Percentiles rank a stretch among this genome's conserved stretches.
These are phyloP conservation scores for Emericellopsis atlantica DNA, from an alignment of 2,329 filamentous ascomycete species.

Conservation along the genomic window DNA sequence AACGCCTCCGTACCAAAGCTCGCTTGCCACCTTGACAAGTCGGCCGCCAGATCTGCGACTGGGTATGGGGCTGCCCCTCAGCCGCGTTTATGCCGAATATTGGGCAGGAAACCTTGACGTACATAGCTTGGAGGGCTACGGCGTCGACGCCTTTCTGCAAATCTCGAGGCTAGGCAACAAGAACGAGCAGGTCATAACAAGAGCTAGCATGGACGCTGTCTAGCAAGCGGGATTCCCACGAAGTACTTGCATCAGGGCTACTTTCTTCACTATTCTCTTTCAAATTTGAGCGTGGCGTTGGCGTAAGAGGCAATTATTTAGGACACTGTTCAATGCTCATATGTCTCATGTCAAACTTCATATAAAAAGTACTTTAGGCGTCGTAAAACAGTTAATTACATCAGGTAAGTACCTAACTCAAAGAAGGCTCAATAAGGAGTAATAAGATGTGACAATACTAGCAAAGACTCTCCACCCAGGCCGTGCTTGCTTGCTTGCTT, in stretches of 20 bases:
- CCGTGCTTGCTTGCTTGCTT: neutral
- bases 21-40: slow-evolving; percentile 67
- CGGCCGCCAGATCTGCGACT: slow-evolving; percentile 77
- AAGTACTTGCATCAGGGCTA: neutral
- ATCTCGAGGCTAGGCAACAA: slow-evolving; percentile 96
- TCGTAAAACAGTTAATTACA: slow-evolving; percentile 23
- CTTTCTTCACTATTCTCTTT: neutral
- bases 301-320: too few species aligned
- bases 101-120: slow-evolving; percentile 90
- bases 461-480: slow-evolving; percentile 1
- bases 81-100: slow-evolving; percentile 90
- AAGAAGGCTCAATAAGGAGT: slow-evolving; percentile 14
- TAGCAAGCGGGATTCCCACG: slow-evolving; percentile 16
- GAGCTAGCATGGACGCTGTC: slow-evolving; percentile 67
- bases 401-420: slow-evolving; percentile 24
- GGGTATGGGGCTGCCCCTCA: slow-evolving; percentile 88
- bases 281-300: neutral
- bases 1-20: slow-evolving; percentile 36
- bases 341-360: too few species aligned
- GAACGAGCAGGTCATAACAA: slow-evolving; percentile 80
- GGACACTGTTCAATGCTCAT: neutral
- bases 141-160: slow-evolving; percentile 89
- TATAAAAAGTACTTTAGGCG: neutral
- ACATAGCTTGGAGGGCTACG: slow-evolving; percentile 90
- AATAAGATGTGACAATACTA: slow-evolving; percentile 8